These are phyloP conservation scores for Hirschfeldia incana DNA, from an alignment of 345 rosid species.

Conservation along the genomic window DNA sequence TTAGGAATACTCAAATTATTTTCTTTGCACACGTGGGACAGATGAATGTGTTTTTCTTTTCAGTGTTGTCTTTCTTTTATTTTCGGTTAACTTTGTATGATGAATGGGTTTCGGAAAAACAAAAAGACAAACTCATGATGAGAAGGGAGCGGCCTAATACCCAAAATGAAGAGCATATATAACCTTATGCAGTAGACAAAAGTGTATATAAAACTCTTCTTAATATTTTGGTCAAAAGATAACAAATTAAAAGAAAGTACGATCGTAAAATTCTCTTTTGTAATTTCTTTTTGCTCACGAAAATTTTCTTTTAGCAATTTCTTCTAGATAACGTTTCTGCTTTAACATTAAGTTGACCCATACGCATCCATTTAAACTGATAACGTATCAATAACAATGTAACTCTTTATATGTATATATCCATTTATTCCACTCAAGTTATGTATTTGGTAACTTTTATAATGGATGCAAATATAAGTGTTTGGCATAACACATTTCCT, in stretches of 20 bases:
- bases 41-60: not conserved
- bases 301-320: not conserved
- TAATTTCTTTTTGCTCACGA: not conserved
- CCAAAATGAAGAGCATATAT: constrained; percentile 46
- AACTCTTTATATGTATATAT: not conserved
- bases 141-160: constrained; percentile 42
- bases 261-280: not conserved
- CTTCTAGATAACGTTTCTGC: constrained; percentile 25
- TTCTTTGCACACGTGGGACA: constrained; percentile 40
- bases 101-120: constrained; percentile 11
- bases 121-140: constrained; percentile 45
- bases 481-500: not conserved
- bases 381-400: not conserved
- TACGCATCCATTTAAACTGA: not conserved
- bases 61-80: not conserved
- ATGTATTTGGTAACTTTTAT: not conserved
- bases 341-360: not conserved
- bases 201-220: constrained; percentile 33
- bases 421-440: not conserved
- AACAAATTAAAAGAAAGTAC: constrained; percentile 31
- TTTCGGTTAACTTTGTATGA: constrained; percentile 1
- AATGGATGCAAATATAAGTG: not conserved
- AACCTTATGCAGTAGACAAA: constrained; percentile 39
- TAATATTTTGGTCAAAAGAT: constrained; percentile 38
- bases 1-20: constrained; percentile 16